phyloP scores from a whole-genome alignment of 2,329 filamentous ascomycete species.

The Alternaria conjuncta region DNA sequence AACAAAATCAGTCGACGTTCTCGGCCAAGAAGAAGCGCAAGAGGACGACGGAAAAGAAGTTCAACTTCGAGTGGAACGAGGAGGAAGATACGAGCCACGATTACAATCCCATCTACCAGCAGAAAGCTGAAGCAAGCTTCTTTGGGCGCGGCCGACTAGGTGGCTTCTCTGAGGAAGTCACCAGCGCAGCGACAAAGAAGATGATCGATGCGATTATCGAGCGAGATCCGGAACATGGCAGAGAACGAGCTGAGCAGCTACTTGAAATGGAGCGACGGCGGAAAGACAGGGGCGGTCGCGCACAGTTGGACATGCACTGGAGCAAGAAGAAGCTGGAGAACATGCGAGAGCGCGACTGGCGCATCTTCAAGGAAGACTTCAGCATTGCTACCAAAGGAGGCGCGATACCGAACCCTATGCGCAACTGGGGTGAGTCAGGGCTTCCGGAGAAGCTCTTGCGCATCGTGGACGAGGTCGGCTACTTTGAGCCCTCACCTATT shows the following conservation, averaged over 20 bases:
- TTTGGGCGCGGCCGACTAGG: slow-evolving; percentile 72
- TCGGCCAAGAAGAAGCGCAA: slow-evolving; percentile 95
- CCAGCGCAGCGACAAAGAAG: slow-evolving; percentile 58
- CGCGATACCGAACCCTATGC: slow-evolving; percentile 92
- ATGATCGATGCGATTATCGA: slow-evolving; percentile 75
- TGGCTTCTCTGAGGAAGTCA: slow-evolving; percentile 67
- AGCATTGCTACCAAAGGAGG: slow-evolving; percentile 95
- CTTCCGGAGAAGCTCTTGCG: slow-evolving; percentile 79
- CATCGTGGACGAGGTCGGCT: slow-evolving; percentile 84
- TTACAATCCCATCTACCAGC: slow-evolving; percentile 81
- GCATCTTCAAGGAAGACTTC: slow-evolving; percentile 99
- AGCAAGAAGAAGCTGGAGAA: slow-evolving; percentile 89
- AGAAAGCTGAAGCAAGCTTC: slow-evolving; percentile 70
- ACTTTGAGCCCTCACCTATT: slow-evolving; percentile 88
- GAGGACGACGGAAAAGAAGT: slow-evolving; percentile 93
- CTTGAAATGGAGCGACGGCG: slow-evolving; percentile 83
- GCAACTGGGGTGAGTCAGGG: slow-evolving; percentile 85
- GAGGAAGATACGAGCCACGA: slow-evolving; percentile 90
- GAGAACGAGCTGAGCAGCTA: slow-evolving; percentile 76
- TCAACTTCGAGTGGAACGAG: slow-evolving; percentile 98
- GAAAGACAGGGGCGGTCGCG: slow-evolving; percentile 73
- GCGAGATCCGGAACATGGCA: slow-evolving; percentile 77
- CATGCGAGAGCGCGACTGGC: slow-evolving; percentile 98
- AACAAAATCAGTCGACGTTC: slow-evolving; percentile 85
- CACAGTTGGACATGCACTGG: slow-evolving; percentile 90